Evolutionary conservation across 106 monocot genomes (phyloP).

Genomic region (Narthecium ossifragum): DNA sequence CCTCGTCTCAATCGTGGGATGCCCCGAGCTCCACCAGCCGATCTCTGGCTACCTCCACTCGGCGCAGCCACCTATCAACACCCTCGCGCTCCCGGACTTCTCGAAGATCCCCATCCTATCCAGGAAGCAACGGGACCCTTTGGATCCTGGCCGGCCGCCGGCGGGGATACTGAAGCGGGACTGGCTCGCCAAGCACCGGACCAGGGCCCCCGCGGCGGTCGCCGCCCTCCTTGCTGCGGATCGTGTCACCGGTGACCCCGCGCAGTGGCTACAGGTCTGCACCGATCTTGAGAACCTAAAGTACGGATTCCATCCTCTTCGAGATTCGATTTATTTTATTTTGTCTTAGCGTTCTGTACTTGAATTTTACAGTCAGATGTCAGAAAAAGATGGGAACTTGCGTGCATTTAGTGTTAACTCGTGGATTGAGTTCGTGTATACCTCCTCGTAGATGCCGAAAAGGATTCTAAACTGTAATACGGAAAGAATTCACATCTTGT

Average conservation of each 20-base stretch:
- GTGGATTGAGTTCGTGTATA: neutral
- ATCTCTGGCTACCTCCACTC: conserved; percentile 75
- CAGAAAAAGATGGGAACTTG: too few relatives aligned
- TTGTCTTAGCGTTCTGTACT: neutral
- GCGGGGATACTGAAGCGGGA: conserved; percentile 76
- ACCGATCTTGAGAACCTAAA: conserved; percentile 91
- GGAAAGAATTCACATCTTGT: too few relatives aligned
- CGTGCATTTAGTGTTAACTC: neutral
- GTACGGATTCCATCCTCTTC: conserved; percentile 48
- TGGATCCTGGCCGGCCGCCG: conserved; percentile 10
- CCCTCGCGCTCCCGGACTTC: conserved; percentile 78
- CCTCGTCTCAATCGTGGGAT: conserved; percentile 60
- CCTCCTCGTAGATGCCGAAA: neutral
- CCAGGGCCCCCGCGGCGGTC: conserved; percentile 54
- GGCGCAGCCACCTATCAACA: conserved; percentile 92
- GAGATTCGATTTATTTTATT: neutral
- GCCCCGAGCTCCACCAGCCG: conserved; percentile 61
- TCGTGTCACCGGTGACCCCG: conserved; percentile 67
- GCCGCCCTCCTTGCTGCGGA: conserved; percentile 55
- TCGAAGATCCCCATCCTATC: conserved; percentile 52
- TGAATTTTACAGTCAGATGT: too few relatives aligned
- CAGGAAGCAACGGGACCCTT: conserved; percentile 30
- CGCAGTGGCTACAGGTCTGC: conserved; percentile 91
- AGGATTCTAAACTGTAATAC: too few relatives aligned
- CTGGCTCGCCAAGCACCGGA: conserved; percentile 86